phyloP scores from a whole-genome alignment of 208 protist genomes.

The Acanthamoeba healyi region DNA sequence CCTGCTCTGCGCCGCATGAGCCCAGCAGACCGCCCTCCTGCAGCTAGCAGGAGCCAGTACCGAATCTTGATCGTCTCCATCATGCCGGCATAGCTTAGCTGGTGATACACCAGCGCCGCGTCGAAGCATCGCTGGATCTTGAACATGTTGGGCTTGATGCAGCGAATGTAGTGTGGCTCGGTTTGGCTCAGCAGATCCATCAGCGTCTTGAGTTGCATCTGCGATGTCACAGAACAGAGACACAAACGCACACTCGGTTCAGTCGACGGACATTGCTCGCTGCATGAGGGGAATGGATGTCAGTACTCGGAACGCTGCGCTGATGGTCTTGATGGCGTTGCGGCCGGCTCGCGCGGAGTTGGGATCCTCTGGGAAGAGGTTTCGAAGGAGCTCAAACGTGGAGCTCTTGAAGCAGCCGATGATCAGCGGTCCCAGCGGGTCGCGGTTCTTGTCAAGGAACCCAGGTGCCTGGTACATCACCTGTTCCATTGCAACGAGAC shows the following conservation, averaged over 20 bases:
- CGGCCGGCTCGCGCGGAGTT: no score
- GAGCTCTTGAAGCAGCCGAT: constrained; percentile 93
- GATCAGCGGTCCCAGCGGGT: constrained; percentile 59
- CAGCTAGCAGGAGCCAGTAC: no score
- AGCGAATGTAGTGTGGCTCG: constrained; percentile 96
- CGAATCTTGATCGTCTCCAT: constrained; percentile 82
- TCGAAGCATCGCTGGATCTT: neutral
- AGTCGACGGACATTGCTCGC: no score
- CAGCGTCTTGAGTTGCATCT: constrained; percentile 80
- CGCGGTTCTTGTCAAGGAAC: constrained; percentile 90
- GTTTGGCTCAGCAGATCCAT: constrained; percentile 83
- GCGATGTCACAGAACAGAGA: no score
- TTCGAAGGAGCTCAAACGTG: neutral
- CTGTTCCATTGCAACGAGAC: no score
- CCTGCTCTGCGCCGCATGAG: no score
- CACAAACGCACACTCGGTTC: no score
- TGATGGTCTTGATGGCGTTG: no score
- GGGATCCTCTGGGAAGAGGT: no score
- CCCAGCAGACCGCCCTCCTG: no score
- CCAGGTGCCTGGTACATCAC: constrained; percentile 87
- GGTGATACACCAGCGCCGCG: neutral
- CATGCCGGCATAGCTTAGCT: constrained; percentile 82
- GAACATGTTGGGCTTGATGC: constrained; percentile 93
- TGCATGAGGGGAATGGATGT: no score
- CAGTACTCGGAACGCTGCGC: no score